Evolutionary conservation across 345 rosid species (phyloP).

Genomic region (Gossypium thurberi): DNA sequence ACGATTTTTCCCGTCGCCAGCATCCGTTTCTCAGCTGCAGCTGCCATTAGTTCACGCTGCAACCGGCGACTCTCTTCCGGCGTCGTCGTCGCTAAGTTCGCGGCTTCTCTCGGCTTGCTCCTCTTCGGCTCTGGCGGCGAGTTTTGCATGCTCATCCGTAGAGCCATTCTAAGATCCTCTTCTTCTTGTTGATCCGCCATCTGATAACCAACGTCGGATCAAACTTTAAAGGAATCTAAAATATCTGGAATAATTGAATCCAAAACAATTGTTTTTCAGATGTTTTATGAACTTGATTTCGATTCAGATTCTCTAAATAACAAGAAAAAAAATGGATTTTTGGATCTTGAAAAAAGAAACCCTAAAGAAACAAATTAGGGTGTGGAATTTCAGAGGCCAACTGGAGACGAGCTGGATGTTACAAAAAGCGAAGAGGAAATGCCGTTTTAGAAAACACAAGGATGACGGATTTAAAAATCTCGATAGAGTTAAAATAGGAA

Average conservation of each 20-base stretch:
- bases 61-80: slow-evolving; percentile 52
- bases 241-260: slow-evolving; percentile 5
- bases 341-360: background rate
- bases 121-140: slow-evolving; percentile 90
- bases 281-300: background rate
- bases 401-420: background rate
- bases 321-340: background rate
- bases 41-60: slow-evolving; percentile 93
- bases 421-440: background rate
- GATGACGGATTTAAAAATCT: background rate
- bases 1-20: slow-evolving; percentile 26
- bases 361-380: background rate
- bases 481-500: background rate
- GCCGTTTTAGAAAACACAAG: background rate
- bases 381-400: slow-evolving; percentile 6
- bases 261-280: background rate
- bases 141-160: slow-evolving; percentile 86
- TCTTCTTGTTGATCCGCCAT: slow-evolving; percentile 97
- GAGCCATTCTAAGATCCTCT: slow-evolving; percentile 78
- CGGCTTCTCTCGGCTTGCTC: slow-evolving; percentile 73
- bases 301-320: background rate
- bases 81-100: slow-evolving; percentile 17
- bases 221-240: slow-evolving; percentile 17
- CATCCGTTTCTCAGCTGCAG: slow-evolving; percentile 35
- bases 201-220: slow-evolving; percentile 3